A percentile compares a stretch with the other conserved stretches of the same genome.
Conservation (phyloP, 805 yeast species). For the Cyberlindnera xishuangbannaensis region DNA sequence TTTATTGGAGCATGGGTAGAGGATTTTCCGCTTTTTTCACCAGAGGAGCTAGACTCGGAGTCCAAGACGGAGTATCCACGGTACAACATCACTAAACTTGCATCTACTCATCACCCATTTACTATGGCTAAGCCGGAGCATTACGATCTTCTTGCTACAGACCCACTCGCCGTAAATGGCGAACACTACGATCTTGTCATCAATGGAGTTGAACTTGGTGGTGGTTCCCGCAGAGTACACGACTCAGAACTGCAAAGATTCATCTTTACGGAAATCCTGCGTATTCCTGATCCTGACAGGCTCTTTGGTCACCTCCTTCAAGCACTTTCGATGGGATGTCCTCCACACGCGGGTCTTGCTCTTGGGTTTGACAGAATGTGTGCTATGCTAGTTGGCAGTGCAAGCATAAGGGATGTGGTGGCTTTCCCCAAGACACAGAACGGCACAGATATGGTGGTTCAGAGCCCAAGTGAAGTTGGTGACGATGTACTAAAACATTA, state of each 20-base stretch:
- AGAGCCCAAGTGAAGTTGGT: conserved; percentile 68
- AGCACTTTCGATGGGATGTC: conserved; percentile 88
- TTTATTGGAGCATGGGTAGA: conserved; percentile 79
- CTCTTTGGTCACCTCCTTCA: conserved; percentile 81
- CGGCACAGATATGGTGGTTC: conserved; percentile 85
- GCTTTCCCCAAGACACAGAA: conserved; percentile 93
- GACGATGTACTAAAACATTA: conserved; percentile 49
- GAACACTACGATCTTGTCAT: conserved; percentile 92
- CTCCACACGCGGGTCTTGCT: conserved; percentile 98
- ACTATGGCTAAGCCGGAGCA: conserved; percentile 83
- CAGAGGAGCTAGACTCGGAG: conserved; percentile 40
- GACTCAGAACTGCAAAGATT: conserved; percentile 73
- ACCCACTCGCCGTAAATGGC: conserved; percentile 68
- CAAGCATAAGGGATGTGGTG: conserved; percentile 84
- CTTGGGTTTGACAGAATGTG: conserved; percentile 91
- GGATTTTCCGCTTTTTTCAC: conserved; percentile 90
- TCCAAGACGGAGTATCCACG: conserved; percentile 44
- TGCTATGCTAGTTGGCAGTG: conserved; percentile 77
- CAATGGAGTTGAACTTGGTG: conserved; percentile 95
- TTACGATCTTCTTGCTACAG: conserved; percentile 44
- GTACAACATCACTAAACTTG: conserved; percentile 44
- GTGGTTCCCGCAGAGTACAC: conserved; percentile 94
- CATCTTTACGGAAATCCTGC: conserved; percentile 59
- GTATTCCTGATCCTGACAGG: conserved; percentile 49
- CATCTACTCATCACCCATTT: conserved; percentile 94